phyloP scores from a whole-genome alignment of 2,329 filamentous ascomycete species.

The Alternaria ethzedia region DNA sequence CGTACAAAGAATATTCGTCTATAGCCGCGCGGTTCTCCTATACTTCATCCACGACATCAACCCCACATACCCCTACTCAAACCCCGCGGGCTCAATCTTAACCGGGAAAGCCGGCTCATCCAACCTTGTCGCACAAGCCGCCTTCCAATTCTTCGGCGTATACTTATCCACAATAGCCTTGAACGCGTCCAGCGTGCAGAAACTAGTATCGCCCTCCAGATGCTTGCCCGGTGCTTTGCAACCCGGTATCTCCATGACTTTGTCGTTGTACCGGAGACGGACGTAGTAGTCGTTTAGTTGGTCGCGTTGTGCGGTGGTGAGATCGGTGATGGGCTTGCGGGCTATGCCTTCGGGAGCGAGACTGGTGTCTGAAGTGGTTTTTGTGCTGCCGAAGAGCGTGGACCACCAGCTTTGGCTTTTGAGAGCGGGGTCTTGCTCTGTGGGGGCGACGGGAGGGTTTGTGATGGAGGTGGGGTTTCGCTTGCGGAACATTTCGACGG shows the following conservation, averaged over 20 bases:
- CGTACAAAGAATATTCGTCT: too few species aligned
- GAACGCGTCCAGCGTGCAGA: conserved; percentile 94
- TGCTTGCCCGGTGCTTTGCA: conserved; percentile 81
- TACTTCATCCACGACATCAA: too few species aligned
- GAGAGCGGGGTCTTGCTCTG: conserved; percentile 7
- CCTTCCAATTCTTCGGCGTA: conserved; percentile 80
- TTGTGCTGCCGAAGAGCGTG: conserved; percentile 41
- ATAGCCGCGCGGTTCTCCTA: too few species aligned
- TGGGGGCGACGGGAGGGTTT: not conserved
- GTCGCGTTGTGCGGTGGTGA: conserved; percentile 64
- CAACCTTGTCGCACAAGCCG: conserved; percentile 64
- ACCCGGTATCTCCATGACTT: conserved; percentile 79
- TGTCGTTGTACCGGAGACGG: conserved; percentile 88
- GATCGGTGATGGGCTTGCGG: conserved; percentile 63
- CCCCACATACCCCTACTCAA: conserved; percentile 1
- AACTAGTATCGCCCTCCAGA: conserved; percentile 81
- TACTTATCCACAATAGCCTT: conserved; percentile 91
- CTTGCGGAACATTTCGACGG: conserved; percentile 84
- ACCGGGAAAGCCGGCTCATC: conserved; percentile 60
- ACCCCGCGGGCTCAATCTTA: conserved; percentile 45
- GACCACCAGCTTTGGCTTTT: conserved; percentile 46
- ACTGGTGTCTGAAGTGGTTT: conserved; percentile 7
- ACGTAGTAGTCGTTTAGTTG: conserved; percentile 81
- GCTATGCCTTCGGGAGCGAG: conserved; percentile 57
- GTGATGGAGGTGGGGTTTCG: conserved; percentile 20